Evolutionary conservation across 2,329 filamentous ascomycete genomes (phyloP).

Genomic region (Trichoderma hamatum): DNA sequence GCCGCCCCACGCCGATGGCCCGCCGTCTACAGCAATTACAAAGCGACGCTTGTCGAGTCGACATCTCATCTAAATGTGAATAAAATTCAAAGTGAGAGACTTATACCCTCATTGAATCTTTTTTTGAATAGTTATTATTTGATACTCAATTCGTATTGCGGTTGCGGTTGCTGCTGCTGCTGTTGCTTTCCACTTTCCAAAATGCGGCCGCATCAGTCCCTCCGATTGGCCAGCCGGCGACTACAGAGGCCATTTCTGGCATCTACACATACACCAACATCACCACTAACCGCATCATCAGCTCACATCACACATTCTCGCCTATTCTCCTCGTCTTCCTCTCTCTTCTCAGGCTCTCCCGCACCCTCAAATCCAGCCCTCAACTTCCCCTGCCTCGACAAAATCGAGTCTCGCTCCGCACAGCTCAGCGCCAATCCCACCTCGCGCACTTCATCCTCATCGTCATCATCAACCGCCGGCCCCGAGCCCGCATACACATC

Average conservation of each 20-base stretch:
- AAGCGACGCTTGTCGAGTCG: constrained; percentile 5
- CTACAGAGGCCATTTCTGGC: constrained; percentile 35
- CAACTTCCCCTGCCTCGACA: constrained; percentile 88
- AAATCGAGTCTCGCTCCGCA: constrained; percentile 76
- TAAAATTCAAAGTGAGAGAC: background rate
- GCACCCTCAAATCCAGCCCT: constrained; percentile 77
- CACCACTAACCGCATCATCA: constrained; percentile 33
- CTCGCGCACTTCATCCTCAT: constrained; percentile 55
- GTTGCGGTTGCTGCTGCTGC: background rate
- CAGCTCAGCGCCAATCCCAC: constrained; percentile 59
- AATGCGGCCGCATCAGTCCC: constrained; percentile 28
- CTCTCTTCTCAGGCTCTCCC: constrained; percentile 35
- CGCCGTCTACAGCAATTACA: constrained; percentile 9
- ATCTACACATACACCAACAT: constrained; percentile 25
- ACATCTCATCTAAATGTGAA: background rate
- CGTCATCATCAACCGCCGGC: constrained; percentile 50
- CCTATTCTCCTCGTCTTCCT: constrained; percentile 30
- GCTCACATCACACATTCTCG: constrained; percentile 25
- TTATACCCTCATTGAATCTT: background rate
- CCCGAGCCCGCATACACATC: constrained; percentile 94
- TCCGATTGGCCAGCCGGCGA: constrained; percentile 26
- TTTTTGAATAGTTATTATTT: background rate
- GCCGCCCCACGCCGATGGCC: constrained; percentile 20
- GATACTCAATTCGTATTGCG: background rate
- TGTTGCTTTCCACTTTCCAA: background rate